Evolutionary conservation across 352 stramenopile genomes (phyloP).

Genomic region (Phytopythium litorale): DNA sequence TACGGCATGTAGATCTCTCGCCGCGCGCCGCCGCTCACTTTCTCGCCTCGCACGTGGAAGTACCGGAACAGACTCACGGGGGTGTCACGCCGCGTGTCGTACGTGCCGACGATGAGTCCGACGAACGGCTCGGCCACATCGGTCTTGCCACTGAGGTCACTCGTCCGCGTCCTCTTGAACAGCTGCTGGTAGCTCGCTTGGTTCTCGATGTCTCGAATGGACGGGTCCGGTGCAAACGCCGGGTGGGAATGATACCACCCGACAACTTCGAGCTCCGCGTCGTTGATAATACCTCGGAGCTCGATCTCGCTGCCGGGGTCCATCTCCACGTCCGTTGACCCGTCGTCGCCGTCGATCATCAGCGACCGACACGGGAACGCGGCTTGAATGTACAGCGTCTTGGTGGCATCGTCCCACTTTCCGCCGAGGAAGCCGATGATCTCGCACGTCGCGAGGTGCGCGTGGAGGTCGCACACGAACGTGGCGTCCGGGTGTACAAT

Average conservation of each 20-base stretch:
- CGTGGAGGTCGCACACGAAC: slow-evolving; percentile 92
- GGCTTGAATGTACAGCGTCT: slow-evolving; percentile 90
- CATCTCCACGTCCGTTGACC: slow-evolving; percentile 94
- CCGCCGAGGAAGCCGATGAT: slow-evolving; percentile 95
- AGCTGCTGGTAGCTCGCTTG: slow-evolving; percentile 92
- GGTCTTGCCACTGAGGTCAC: slow-evolving; percentile 9
- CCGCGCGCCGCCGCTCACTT: slow-evolving; percentile 46
- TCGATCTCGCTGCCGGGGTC: slow-evolving; percentile 91
- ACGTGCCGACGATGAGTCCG: slow-evolving; percentile 92
- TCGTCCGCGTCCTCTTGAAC: slow-evolving; percentile 53
- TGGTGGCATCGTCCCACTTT: slow-evolving; percentile 75
- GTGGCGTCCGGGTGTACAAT: slow-evolving; percentile 86
- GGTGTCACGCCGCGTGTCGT: slow-evolving; percentile 77
- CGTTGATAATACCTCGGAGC: slow-evolving; percentile 87
- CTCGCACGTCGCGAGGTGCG: slow-evolving; percentile 91
- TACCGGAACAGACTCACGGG: slow-evolving; percentile 82
- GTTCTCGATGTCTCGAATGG: slow-evolving; percentile 93
- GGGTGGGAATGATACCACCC: slow-evolving; percentile 96
- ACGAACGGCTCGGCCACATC: slow-evolving; percentile 87
- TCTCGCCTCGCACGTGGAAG: slow-evolving; percentile 73
- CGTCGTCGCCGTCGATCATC: slow-evolving; percentile 86
- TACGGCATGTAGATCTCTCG: slow-evolving; percentile 67
- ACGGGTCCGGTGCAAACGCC: slow-evolving; percentile 91
- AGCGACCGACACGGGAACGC: slow-evolving; percentile 92
- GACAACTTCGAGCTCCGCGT: slow-evolving; percentile 87